Percentiles rank a stretch among this genome's conserved stretches.
These are phyloP conservation scores for Aspergillus pseudoterreus DNA, from an alignment of 2,329 filamentous ascomycete species.

Conservation along the genomic window DNA sequence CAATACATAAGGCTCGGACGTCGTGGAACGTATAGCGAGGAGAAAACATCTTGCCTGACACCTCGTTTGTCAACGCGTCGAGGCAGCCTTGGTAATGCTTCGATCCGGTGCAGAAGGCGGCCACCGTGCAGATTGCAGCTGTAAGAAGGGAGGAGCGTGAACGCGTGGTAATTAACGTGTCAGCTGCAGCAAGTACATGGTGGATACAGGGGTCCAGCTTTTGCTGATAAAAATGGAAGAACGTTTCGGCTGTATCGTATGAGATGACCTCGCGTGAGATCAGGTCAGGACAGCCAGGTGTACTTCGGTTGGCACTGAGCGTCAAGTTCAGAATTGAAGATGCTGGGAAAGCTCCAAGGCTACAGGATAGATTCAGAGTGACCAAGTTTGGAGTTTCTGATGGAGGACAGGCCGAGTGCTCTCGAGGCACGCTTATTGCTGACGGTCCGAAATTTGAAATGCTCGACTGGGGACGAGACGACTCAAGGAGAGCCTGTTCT, in stretches of 20 bases:
- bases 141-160: conserved; percentile 42
- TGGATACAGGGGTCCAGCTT: background rate
- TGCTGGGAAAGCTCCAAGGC: conserved; percentile 10
- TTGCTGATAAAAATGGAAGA: background rate
- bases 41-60: conserved; percentile 11
- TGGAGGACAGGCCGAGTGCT: conserved; percentile 16
- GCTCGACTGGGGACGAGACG: background rate
- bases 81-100: conserved; percentile 28
- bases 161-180: conserved; percentile 34
- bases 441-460: background rate
- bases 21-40: conserved; percentile 21
- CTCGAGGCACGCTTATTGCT: conserved; percentile 15
- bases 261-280: background rate
- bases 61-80: conserved; percentile 37
- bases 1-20: conserved; percentile 5
- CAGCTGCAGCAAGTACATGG: background rate
- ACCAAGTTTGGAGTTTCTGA: background rate
- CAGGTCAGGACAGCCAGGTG: background rate
- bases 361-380: conserved; percentile 9
- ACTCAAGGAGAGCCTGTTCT: background rate
- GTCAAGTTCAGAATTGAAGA: conserved; percentile 29
- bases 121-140: conserved; percentile 43
- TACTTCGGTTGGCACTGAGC: background rate
- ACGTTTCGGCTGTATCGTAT: background rate
- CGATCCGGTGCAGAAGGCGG: conserved; percentile 40